Conservation (phyloP, 352 stramenopile genomes). For the Globisporangium rhizosaccharum region DNA sequence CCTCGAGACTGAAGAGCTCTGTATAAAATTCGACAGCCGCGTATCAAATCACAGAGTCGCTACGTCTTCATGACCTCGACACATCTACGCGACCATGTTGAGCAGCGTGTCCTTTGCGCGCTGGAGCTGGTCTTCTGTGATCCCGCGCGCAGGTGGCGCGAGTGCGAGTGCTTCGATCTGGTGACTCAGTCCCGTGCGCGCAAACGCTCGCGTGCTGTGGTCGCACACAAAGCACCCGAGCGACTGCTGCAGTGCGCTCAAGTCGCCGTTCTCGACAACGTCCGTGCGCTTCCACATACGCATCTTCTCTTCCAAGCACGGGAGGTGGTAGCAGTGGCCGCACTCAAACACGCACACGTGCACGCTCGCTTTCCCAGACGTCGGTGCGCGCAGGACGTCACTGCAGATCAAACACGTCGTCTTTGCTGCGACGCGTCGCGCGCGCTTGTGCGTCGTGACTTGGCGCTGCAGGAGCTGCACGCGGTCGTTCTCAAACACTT, state of each 20-base stretch:
- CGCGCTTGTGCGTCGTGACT: conserved; percentile 54
- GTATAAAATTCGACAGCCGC: no score
- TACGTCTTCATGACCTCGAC: neutral
- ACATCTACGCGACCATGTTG: conserved; percentile 13
- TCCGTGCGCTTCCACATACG: conserved; percentile 81
- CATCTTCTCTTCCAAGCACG: conserved; percentile 81
- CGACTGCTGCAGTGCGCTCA: conserved; percentile 31
- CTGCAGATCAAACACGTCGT: conserved; percentile 63
- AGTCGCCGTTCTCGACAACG: conserved; percentile 35
- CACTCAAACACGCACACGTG: conserved; percentile 82
- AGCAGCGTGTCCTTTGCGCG: conserved; percentile 62
- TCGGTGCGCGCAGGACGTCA: conserved; percentile 44
- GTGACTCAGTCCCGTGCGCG: conserved; percentile 35
- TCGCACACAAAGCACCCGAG: conserved; percentile 82
- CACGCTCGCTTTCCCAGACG: conserved; percentile 38
- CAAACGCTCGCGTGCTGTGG: conserved; percentile 62
- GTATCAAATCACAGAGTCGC: neutral
- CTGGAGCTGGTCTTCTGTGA: conserved; percentile 71
- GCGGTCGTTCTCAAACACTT: conserved; percentile 76
- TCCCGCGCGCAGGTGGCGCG: conserved; percentile 29
- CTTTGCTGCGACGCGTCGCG: conserved; percentile 49
- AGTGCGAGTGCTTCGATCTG: conserved; percentile 30
- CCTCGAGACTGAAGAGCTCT: no score
- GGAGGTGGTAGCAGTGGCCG: conserved; percentile 75
- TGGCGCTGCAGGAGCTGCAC: conserved; percentile 64